phyloP scores from a whole-genome alignment of 257 asterid species.

The Nicotiana obtusifolia region DNA sequence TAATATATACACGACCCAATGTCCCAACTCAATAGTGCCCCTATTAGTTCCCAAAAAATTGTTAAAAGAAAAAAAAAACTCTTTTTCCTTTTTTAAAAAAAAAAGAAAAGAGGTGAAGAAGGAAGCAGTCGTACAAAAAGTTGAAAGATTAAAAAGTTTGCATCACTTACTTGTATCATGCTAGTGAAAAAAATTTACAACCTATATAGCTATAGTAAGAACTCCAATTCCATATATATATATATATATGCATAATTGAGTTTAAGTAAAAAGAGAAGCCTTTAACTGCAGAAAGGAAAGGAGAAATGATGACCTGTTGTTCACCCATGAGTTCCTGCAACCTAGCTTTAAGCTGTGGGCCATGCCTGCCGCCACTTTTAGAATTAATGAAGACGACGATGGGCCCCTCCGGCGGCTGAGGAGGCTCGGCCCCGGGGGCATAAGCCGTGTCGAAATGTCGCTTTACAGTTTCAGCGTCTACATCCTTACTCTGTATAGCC shows the following conservation, averaged over 20 bases:
- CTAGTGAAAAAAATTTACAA: not conserved
- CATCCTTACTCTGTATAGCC: slow-evolving; percentile 60
- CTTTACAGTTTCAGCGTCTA: slow-evolving; percentile 21
- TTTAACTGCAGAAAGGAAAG: not conserved
- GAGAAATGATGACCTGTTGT: slow-evolving; percentile 57
- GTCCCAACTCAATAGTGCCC: not conserved
- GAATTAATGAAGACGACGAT: slow-evolving; percentile 76
- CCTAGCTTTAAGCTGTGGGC: slow-evolving; percentile 74
- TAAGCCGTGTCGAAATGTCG: slow-evolving; percentile 37
- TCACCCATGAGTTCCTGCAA: slow-evolving; percentile 81
- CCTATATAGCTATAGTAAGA: not conserved
- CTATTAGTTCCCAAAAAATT: no score
- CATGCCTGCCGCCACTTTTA: slow-evolving; percentile 91
- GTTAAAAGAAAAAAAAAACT: no score
- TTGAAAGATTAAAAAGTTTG: not conserved
- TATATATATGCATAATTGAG: not conserved
- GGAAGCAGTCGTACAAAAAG: no score
- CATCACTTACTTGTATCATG: not conserved
- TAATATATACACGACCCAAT: not conserved
- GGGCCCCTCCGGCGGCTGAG: slow-evolving; percentile 56
- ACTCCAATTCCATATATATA: not conserved
- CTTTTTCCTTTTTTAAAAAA: no score
- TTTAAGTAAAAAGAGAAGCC: not conserved
- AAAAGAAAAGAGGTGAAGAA: no score
- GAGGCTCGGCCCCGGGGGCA: slow-evolving; percentile 31